A percentile compares a stretch with the other conserved stretches of the same genome.
Evolutionary conservation across 2,329 filamentous ascomycete species (phyloP).

Genomic region (Colletotrichum sublineola): DNA sequence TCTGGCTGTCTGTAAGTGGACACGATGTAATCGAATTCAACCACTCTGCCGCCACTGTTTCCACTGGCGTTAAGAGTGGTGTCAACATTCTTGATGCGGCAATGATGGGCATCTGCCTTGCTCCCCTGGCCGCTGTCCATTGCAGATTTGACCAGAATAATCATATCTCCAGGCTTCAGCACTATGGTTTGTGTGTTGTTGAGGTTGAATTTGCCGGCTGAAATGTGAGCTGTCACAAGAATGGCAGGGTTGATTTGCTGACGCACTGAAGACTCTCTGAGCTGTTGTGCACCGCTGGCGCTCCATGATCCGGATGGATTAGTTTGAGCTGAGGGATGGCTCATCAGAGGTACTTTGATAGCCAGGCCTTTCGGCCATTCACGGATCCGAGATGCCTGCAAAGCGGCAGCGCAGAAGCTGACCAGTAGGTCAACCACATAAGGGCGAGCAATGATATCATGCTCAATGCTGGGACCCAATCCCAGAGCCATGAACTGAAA

Average conservation of each 20-base stretch:
- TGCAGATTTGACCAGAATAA: conserved; percentile 29
- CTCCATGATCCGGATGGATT: background rate
- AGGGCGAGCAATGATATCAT: conserved; percentile 84
- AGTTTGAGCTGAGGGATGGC: background rate
- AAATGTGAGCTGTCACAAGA: conserved; percentile 22
- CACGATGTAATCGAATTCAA: conserved; percentile 27
- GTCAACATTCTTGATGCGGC: conserved; percentile 28
- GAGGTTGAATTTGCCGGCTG: conserved; percentile 45
- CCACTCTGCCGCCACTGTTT: conserved; percentile 44
- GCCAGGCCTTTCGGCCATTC: conserved; percentile 59
- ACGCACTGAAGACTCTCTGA: background rate
- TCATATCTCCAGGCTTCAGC: conserved; percentile 32
- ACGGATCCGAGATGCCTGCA: conserved; percentile 56
- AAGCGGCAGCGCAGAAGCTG: conserved; percentile 81
- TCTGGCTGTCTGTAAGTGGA: background rate
- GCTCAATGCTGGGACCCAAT: conserved; percentile 86
- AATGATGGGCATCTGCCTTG: conserved; percentile 31
- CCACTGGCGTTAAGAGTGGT: conserved; percentile 49
- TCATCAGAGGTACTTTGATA: conserved; percentile 50
- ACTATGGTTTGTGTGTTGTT: conserved; percentile 42
- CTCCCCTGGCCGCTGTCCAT: background rate
- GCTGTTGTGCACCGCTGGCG: background rate
- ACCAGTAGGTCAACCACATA: conserved; percentile 87
- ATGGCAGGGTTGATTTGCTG: conserved; percentile 18
- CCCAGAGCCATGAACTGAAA: conserved; percentile 92